A percentile compares a stretch with the other conserved stretches of the same genome.
Conservation (phyloP, 1,284 basidiomycete species). For the Moniliella sp. region DNA sequence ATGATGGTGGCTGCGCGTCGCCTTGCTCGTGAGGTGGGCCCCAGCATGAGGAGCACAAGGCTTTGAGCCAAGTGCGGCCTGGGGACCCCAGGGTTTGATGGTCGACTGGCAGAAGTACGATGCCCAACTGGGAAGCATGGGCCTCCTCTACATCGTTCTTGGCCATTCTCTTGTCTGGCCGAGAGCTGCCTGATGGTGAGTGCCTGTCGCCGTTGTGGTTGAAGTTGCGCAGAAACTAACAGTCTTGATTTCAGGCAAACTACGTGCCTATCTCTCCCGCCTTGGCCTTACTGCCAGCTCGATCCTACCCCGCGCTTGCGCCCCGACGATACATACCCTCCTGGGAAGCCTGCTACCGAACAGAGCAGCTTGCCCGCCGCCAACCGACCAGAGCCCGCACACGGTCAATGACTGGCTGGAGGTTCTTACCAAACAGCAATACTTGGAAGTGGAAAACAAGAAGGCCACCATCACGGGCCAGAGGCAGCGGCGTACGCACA, state of each 20-base stretch:
- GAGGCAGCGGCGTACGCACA: not conserved
- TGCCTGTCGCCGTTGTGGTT: not conserved
- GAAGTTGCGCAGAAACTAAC: not conserved
- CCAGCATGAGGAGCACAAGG: not conserved
- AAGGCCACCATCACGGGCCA: not conserved
- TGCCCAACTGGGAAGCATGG: conserved; percentile 17
- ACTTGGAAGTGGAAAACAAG: conserved; percentile 16
- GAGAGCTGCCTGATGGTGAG: conserved; percentile 25
- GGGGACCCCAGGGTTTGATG: not conserved
- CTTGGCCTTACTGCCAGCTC: conserved; percentile 1
- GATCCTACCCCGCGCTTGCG: conserved; percentile 1
- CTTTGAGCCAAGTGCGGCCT: not conserved
- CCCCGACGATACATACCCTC: not conserved
- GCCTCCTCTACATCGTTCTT: conserved; percentile 24
- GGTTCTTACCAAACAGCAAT: conserved; percentile 14
- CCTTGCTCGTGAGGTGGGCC: not conserved
- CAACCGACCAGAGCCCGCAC: not conserved
- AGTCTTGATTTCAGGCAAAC: conserved; percentile 4
- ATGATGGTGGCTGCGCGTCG: not conserved
- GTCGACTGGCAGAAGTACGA: conserved; percentile 13
- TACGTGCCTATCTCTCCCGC: conserved; percentile 5
- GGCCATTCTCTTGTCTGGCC: conserved; percentile 29
- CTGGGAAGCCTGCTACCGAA: not conserved
- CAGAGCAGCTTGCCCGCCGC: not conserved
- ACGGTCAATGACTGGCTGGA: conserved; percentile 15